Base-by-base conservation (phyloP, 2,329 filamentous ascomycete species). In the Cytospora chrysosperma region DNA sequence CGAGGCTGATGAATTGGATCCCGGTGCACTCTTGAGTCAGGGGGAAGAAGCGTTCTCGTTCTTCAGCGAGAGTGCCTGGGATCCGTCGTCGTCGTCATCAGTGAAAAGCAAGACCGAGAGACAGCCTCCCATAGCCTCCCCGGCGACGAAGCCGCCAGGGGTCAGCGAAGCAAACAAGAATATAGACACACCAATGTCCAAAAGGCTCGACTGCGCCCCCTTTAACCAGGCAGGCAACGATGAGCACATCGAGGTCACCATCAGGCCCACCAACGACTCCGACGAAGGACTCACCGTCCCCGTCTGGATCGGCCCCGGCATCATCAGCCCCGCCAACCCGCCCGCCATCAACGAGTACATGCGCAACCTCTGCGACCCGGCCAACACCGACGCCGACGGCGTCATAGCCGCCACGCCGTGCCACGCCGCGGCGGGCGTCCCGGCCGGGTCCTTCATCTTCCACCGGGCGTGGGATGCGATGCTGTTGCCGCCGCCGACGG, bases 391-490 rank as follows among this genome's bases (percentile, higher is more conserved):
- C 26, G 47, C 28, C 15, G 12, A 12, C 26, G 67, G 70, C 28
- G 68, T 82, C 19, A 80, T 77, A 1, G 81, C 82, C 4, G 80
- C 75, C 6, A 80, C 79, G 8, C 81, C 83, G 15, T 73, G 74
- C 24, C 84, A 87, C 60, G 72, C 82, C 19, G 72, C 70, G 2
- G 81, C 81, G 0, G 84, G 84, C 1, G 82, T 80, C 5, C 83
- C 83, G 5, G 55, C 70, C 0, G 73, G 75, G 0, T 73, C 75
- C 0, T 78, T 77, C 61, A 71, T 87, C 47, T 86, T 81, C 67
- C 75, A 79, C 30, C 77, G 75, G 1, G 83, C 84, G 0, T 87
- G 84, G 84, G 77, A 79, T 63, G 76, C 75, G 6, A 80, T 83
- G 59, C 64, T 83, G 3, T 72, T 78, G 65, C 78, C 79, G 65